Conservation (phyloP, 202 grass and related monocot species). For the Dendrocalamus latiflorus region DNA sequence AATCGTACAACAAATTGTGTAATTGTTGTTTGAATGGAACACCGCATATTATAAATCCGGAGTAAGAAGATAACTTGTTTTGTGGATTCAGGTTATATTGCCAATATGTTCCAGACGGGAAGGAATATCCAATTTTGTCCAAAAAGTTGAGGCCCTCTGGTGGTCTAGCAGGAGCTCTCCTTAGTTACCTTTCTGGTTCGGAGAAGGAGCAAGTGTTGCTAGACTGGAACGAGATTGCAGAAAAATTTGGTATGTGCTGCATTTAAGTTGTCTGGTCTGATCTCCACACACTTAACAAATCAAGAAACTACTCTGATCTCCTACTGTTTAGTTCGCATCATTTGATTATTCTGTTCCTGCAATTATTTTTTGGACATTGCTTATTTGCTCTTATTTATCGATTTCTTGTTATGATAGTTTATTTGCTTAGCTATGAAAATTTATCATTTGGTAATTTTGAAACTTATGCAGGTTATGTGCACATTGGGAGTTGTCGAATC, state of each 20-base stretch:
- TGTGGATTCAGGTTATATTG: constrained; percentile 65
- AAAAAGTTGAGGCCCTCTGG: constrained; percentile 44
- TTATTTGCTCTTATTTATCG: constrained; percentile 17
- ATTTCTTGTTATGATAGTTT: not conserved
- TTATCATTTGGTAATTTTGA: constrained; percentile 6
- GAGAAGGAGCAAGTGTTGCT: constrained; percentile 73
- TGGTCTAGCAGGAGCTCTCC: constrained; percentile 38
- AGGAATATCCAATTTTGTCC: constrained; percentile 80
- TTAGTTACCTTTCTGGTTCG: constrained; percentile 48
- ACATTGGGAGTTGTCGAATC: too few relatives aligned
- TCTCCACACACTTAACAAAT: constrained; percentile 10
- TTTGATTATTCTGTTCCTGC: constrained; percentile 1
- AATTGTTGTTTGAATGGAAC: not conserved
- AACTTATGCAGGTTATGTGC: constrained; percentile 82
- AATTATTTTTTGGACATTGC: not conserved
- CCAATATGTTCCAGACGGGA: constrained; percentile 71
- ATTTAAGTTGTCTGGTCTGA: not conserved
- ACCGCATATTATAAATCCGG: not conserved
- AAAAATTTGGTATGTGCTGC: constrained; percentile 57
- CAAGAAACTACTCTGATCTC: not conserved
- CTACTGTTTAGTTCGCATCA: not conserved
- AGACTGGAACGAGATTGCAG: constrained; percentile 83
- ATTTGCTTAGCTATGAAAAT: not conserved
- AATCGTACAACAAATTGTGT: not conserved
- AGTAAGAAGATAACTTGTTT: not conserved